Percentiles rank a stretch among this genome's conserved stretches.
Conservation (phyloP, 2,329 filamentous ascomycete species). For the Aspergillus fructus region DNA sequence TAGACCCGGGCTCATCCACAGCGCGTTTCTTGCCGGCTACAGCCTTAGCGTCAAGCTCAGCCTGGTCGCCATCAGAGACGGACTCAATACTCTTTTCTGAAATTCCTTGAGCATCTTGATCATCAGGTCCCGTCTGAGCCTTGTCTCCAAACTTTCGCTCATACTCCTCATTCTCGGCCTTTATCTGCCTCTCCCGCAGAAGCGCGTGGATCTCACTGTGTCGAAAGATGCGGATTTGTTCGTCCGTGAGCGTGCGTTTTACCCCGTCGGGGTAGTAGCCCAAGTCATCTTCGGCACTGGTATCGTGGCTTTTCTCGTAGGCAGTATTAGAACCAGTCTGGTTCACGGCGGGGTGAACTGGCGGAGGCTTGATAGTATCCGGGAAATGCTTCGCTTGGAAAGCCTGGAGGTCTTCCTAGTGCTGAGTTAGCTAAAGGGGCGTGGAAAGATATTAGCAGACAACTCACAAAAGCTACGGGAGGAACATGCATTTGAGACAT, state of each 20-base stretch:
- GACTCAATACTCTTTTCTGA: background rate
- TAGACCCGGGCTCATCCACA: background rate
- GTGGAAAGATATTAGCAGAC: background rate
- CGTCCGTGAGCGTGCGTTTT: constrained; percentile 86
- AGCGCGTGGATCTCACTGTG: constrained; percentile 81
- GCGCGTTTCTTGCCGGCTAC: background rate
- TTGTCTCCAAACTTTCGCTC: constrained; percentile 15
- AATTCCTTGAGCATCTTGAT: background rate
- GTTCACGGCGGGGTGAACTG: background rate
- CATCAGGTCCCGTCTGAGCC: background rate
- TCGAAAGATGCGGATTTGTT: constrained; percentile 85
- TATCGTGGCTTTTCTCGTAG: background rate
- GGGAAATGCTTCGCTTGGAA: constrained; percentile 64
- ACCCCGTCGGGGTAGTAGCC: constrained; percentile 85
- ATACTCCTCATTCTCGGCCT: constrained; percentile 28
- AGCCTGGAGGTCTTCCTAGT: constrained; percentile 57
- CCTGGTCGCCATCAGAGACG: background rate
- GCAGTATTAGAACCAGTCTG: background rate
- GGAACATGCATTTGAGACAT: constrained; percentile 30
- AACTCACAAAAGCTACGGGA: constrained; percentile 35
- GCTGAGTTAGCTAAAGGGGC: too few species aligned
- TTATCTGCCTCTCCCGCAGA: constrained; percentile 51
- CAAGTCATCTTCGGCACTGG: constrained; percentile 55
- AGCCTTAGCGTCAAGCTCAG: background rate
- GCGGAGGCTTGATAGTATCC: constrained; percentile 8